These are phyloP conservation scores for Inga laurina DNA, from an alignment of 306 rosid genomes.

Conservation along the genomic window DNA sequence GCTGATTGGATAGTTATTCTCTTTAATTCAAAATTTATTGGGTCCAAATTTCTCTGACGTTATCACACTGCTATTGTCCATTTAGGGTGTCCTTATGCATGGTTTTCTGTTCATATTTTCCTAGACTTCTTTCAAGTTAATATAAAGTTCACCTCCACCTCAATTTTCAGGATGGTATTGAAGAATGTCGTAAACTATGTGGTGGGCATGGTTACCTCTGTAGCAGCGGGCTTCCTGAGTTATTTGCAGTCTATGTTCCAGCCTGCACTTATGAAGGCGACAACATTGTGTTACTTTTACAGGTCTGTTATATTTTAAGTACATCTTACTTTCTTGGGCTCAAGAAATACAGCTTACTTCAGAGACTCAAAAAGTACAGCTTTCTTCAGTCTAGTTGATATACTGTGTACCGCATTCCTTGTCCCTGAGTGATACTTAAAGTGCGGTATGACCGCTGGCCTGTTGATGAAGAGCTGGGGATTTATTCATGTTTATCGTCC, in stretches of 20 bases:
- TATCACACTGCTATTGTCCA: constrained; percentile 20
- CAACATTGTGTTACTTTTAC: constrained; percentile 82
- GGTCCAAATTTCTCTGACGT: constrained; percentile 28
- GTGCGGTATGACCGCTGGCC: constrained; percentile 10
- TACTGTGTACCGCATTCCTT: background rate
- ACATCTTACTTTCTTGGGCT: background rate
- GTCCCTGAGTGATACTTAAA: background rate
- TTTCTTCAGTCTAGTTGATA: background rate
- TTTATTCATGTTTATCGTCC: constrained; percentile 21
- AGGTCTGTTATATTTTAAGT: constrained; percentile 51
- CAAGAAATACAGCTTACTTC: background rate
- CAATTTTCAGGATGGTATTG: constrained; percentile 80
- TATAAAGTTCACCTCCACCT: background rate
- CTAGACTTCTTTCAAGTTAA: constrained; percentile 6
- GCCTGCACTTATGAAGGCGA: constrained; percentile 99
- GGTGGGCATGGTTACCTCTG: constrained; percentile 98
- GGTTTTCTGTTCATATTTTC: constrained; percentile 12
- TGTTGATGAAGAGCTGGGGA: constrained; percentile 8
- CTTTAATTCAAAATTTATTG: constrained; percentile 12
- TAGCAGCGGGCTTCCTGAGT: constrained; percentile 95
- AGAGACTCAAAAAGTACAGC: background rate
- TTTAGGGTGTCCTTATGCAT: constrained; percentile 1
- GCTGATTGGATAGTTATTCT: constrained; percentile 13
- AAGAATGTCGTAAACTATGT: constrained; percentile 93
- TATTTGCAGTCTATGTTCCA: constrained; percentile 97